These are phyloP conservation scores for Tirmania nivea DNA, from an alignment of 495 filamentous ascomycete species.

Conservation along the genomic window DNA sequence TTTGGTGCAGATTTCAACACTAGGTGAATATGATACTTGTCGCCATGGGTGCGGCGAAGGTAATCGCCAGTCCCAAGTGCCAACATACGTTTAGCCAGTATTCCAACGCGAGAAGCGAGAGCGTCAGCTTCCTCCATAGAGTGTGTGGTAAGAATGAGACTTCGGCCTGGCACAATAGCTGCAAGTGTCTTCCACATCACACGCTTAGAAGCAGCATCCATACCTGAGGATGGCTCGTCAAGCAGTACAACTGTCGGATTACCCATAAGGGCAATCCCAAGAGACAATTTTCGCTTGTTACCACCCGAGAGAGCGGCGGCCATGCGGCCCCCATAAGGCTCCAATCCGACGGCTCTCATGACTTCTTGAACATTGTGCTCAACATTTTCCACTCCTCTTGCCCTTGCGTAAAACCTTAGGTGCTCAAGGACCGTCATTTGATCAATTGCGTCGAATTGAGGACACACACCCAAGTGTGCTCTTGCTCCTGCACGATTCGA, in stretches of 20 bases:
- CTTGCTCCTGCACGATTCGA: constrained; percentile 42
- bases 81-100: constrained; percentile 49
- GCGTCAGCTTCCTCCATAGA: constrained; percentile 65
- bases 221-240: constrained; percentile 46
- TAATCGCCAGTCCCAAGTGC: constrained; percentile 42
- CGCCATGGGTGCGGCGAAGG: constrained; percentile 37
- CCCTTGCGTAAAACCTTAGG: constrained; percentile 49
- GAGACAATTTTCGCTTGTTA: constrained; percentile 49
- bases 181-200: constrained; percentile 53
- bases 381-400: constrained; percentile 40
- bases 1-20: constrained; percentile 53
- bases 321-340: constrained; percentile 36
- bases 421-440: constrained; percentile 51
- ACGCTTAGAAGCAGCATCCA: constrained; percentile 52
- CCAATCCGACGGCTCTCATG: constrained; percentile 36
- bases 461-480: constrained; percentile 53
- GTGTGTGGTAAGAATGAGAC: constrained; percentile 54
- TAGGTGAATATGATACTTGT: constrained; percentile 43
- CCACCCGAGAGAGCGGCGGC: constrained; percentile 47
- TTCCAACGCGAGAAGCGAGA: constrained; percentile 45
- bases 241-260: constrained; percentile 51
- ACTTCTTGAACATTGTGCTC: constrained; percentile 40
- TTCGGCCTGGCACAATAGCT: constrained; percentile 34
- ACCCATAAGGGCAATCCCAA: constrained; percentile 59
- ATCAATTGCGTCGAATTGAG: constrained; percentile 46